Evolutionary conservation across 2,329 filamentous ascomycete species (phyloP).

Genomic region (Fusarium burgessii): DNA sequence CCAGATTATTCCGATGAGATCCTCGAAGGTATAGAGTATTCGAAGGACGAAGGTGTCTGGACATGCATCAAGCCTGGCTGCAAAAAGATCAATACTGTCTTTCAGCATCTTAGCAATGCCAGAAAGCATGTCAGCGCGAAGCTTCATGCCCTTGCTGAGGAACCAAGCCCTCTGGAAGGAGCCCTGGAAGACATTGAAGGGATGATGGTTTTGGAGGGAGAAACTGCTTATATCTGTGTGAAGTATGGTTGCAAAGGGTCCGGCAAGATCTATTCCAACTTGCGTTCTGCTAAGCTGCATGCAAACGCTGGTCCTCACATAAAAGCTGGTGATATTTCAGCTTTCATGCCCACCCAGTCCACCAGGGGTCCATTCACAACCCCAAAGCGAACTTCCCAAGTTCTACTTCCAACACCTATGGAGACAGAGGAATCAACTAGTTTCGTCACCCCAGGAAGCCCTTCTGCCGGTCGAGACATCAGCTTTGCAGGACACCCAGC

Average conservation of each 20-base stretch:
- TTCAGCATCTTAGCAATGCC: neutral
- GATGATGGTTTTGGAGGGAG: neutral
- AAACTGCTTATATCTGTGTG: neutral
- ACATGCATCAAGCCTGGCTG: conserved; percentile 1
- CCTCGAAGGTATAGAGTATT: neutral
- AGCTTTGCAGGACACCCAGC: neutral
- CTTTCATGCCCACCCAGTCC: neutral
- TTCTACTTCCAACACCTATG: conserved; percentile 12
- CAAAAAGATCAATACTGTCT: neutral
- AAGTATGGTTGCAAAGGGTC: neutral
- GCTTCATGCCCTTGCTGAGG: conserved; percentile 9
- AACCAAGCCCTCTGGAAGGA: neutral
- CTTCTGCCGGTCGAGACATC: conserved; percentile 28
- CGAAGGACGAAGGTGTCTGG: neutral
- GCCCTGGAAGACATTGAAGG: neutral
- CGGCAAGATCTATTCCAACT: neutral
- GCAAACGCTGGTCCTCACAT: neutral
- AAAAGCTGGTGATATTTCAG: neutral
- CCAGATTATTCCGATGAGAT: neutral
- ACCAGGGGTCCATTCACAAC: neutral
- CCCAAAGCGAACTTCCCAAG: neutral
- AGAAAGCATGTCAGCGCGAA: neutral
- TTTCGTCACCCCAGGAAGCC: conserved; percentile 20
- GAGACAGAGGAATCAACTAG: neutral
- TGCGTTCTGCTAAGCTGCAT: neutral